These are phyloP conservation scores for Trichophaea hybrida DNA, from an alignment of 2,329 filamentous ascomycete genomes.

Conservation along the genomic window DNA sequence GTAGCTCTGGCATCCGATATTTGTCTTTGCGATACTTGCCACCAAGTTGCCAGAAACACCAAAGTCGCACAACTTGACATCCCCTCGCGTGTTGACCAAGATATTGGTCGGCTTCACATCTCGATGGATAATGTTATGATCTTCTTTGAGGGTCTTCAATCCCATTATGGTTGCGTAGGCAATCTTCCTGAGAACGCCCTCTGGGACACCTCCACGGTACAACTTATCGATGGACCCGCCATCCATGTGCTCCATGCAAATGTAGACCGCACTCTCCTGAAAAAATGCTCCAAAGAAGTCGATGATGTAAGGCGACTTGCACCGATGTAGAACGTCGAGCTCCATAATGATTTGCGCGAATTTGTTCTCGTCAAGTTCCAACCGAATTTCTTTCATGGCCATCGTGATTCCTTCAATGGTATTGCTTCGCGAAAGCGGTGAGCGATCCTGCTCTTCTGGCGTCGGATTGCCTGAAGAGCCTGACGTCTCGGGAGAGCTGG, in stretches of 20 bases:
- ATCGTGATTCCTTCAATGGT: conserved; percentile 38
- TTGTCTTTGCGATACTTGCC: conserved; percentile 93
- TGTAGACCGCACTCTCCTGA: conserved; percentile 96
- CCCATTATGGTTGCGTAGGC: conserved; percentile 81
- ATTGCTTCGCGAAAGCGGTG: conserved; percentile 19
- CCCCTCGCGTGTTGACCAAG: conserved; percentile 71
- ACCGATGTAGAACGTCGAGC: conserved; percentile 87
- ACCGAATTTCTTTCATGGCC: conserved; percentile 97
- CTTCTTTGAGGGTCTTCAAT: conserved; percentile 83
- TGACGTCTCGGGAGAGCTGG: conserved; percentile 30
- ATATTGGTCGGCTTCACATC: conserved; percentile 99
- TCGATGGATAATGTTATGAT: conserved; percentile 97
- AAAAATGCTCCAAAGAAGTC: conserved; percentile 99
- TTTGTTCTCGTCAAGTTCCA: conserved; percentile 92
- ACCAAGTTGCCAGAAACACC: conserved; percentile 93
- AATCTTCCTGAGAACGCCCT: conserved; percentile 77
- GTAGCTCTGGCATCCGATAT: conserved; percentile 97
- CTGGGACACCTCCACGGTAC: conserved; percentile 79
- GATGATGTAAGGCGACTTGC: conserved; percentile 88
- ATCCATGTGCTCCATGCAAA: conserved; percentile 99
- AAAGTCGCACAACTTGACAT: conserved; percentile 97
- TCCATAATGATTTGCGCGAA: conserved; percentile 97
- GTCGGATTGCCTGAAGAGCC: conserved; percentile 31
- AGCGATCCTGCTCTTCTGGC: conserved; percentile 28
- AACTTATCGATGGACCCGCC: conserved; percentile 95